Percentiles rank a stretch among this genome's conserved stretches.
Conservation (phyloP, 139 green algal species). For the Pleodorina starrii region DNA sequence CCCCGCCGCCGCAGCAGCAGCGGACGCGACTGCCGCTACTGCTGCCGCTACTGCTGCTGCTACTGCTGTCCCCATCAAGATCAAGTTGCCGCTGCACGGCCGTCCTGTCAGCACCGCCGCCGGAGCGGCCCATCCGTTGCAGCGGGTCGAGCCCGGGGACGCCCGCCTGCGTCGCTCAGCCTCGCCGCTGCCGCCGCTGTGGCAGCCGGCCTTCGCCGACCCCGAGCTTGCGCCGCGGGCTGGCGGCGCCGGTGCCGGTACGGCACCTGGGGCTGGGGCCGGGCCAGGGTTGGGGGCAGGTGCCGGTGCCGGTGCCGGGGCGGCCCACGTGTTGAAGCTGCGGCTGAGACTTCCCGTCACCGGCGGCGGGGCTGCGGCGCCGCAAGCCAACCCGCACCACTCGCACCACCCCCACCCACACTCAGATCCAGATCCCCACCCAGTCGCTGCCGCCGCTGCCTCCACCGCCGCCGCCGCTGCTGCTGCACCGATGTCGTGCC, state of each 20-base stretch:
- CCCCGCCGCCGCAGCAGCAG: neutral
- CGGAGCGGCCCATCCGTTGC: too few relatives aligned
- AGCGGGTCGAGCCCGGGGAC: neutral
- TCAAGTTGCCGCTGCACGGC: neutral
- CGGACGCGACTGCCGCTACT: too few relatives aligned
- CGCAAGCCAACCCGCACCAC: too few relatives aligned
- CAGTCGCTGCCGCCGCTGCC: too few relatives aligned
- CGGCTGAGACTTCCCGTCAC: slow-evolving; percentile 14
- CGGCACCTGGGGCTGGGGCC: neutral
- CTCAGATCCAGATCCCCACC: neutral
- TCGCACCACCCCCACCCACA: neutral
- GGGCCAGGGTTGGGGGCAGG: neutral
- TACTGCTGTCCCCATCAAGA: neutral
- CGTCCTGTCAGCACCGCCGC: too few relatives aligned
- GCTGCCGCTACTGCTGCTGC: neutral
- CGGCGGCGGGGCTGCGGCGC: neutral
- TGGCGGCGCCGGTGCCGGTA: neutral
- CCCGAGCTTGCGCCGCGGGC: neutral
- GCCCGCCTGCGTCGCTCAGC: neutral
- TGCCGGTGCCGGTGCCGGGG: neutral
- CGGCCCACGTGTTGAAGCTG: neutral
- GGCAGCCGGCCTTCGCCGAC: neutral
- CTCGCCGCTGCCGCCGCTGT: neutral
- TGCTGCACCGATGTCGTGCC: neutral
- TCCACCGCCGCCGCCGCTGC: neutral